A percentile compares a stretch with the other conserved stretches of the same genome.
These are phyloP conservation scores for Schwanniomyces polymorphus DNA, from an alignment of 805 yeast species.

Conservation along the genomic window DNA sequence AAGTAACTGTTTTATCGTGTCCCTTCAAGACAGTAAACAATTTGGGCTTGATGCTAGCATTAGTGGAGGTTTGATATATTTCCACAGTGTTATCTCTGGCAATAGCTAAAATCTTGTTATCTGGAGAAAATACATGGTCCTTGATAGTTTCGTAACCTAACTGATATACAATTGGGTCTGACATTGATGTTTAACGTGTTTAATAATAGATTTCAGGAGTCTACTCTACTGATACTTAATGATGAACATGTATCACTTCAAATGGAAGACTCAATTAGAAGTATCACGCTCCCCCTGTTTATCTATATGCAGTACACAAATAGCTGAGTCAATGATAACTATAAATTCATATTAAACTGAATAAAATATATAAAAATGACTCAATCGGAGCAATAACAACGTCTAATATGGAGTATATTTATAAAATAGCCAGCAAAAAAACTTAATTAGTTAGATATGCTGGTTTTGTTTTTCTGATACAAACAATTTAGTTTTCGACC, in stretches of 20 bases:
- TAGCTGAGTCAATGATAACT: background rate
- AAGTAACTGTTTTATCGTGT: conserved; percentile 92
- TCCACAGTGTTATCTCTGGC: conserved; percentile 79
- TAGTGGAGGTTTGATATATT: conserved; percentile 59
- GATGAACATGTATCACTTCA: background rate
- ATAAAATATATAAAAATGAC: background rate
- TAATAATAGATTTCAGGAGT: conserved; percentile 9
- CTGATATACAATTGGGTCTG: conserved; percentile 48
- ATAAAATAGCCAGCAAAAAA: background rate
- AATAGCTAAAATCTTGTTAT: conserved; percentile 65
- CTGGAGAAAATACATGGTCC: conserved; percentile 85
- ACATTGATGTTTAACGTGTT: conserved; percentile 9
- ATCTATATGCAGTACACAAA: background rate
- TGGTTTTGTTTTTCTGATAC: conserved; percentile 24
- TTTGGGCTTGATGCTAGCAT: conserved; percentile 48
- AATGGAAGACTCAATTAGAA: background rate
- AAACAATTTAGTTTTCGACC: conserved; percentile 34
- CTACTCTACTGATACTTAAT: conserved; percentile 12
- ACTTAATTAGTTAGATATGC: background rate
- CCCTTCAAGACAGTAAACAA: conserved; percentile 69
- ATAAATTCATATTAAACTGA: background rate
- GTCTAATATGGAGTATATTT: background rate
- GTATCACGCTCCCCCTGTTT: background rate
- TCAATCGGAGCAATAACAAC: background rate
- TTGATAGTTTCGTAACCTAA: conserved; percentile 85